Percentiles rank a stretch among this genome's conserved stretches.
Evolutionary conservation across 2,329 filamentous ascomycete species (phyloP).

Genomic region (Periconia digitata): DNA sequence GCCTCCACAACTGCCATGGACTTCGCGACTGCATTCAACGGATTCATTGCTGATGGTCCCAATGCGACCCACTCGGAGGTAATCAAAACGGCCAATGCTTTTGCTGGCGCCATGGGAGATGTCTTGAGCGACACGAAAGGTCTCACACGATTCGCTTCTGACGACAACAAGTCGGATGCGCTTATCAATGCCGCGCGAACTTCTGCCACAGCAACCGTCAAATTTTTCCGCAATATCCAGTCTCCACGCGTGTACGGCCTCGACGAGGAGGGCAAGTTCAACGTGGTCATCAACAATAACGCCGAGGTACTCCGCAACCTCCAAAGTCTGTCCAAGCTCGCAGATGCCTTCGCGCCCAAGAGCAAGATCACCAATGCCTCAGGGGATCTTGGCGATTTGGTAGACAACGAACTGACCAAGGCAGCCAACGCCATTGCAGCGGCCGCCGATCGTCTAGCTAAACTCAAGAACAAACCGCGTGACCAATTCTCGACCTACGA

Average conservation of each 20-base stretch:
- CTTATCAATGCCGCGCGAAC: constrained; percentile 80
- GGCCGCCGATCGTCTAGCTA: constrained; percentile 83
- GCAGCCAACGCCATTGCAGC: constrained; percentile 94
- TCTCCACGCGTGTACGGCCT: constrained; percentile 92
- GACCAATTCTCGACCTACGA: constrained; percentile 96
- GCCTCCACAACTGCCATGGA: constrained; percentile 92
- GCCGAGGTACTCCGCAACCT: constrained; percentile 94
- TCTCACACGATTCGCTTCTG: constrained; percentile 85
- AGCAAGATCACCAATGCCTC: constrained; percentile 76
- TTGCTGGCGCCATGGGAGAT: constrained; percentile 87
- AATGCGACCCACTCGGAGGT: constrained; percentile 87
- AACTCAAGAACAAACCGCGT: constrained; percentile 93
- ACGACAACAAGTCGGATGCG: constrained; percentile 91
- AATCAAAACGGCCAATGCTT: constrained; percentile 88
- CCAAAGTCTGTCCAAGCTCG: constrained; percentile 89
- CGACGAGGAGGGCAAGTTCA: constrained; percentile 88
- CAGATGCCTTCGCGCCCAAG: constrained; percentile 87
- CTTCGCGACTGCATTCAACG: constrained; percentile 97
- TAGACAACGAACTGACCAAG: constrained; percentile 88
- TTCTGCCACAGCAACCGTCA: constrained; percentile 82
- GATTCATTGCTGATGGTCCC: constrained; percentile 95
- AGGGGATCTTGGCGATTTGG: constrained; percentile 89
- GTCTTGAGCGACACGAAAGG: constrained; percentile 97
- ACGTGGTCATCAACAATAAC: constrained; percentile 96
- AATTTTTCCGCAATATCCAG: constrained; percentile 92